These are phyloP conservation scores for Pseudozyma sp. DNA, from an alignment of 1,284 basidiomycete genomes.

Conservation along the genomic window DNA sequence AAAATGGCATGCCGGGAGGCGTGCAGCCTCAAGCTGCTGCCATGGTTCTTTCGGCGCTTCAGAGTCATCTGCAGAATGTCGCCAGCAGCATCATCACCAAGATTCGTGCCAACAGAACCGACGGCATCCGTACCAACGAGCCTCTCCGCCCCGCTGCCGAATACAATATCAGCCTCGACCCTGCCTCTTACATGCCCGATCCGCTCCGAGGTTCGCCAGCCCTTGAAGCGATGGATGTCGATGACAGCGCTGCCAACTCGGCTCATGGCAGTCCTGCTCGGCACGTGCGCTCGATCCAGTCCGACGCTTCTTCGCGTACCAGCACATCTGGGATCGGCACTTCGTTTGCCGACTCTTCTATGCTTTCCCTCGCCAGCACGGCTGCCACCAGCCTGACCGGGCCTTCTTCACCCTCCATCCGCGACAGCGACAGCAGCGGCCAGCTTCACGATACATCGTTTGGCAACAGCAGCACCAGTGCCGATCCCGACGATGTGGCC, in stretches of 20 bases:
- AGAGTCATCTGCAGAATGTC: slow-evolving; percentile 66
- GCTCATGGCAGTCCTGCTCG: slow-evolving; percentile 35
- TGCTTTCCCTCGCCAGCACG: slow-evolving; percentile 58
- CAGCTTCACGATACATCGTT: slow-evolving; percentile 45
- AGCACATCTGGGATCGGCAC: slow-evolving; percentile 43
- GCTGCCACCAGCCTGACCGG: slow-evolving; percentile 52
- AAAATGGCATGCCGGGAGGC: slow-evolving; percentile 68
- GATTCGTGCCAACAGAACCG: slow-evolving; percentile 58
- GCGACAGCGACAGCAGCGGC: slow-evolving; percentile 39
- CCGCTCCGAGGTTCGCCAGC: slow-evolving; percentile 19
- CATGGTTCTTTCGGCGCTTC: slow-evolving; percentile 65
- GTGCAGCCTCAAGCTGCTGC: slow-evolving; percentile 67
- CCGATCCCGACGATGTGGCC: slow-evolving; percentile 23
- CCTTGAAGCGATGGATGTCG: slow-evolving; percentile 36
- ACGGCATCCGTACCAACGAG: slow-evolving; percentile 52
- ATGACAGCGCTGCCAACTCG: slow-evolving; percentile 35
- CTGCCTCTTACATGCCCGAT: slow-evolving; percentile 20
- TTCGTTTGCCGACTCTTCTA: slow-evolving; percentile 52
- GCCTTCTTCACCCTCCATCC: slow-evolving; percentile 38
- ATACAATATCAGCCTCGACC: slow-evolving; percentile 27
- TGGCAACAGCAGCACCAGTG: slow-evolving; percentile 35
- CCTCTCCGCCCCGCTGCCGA: slow-evolving; percentile 36
- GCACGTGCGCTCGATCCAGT: slow-evolving; percentile 34
- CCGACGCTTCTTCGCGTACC: slow-evolving; percentile 49
- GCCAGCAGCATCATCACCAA: slow-evolving; percentile 60